Base-by-base conservation (phyloP, 2,329 filamentous ascomycete genomes). In the Tolypocladium endophyticum region DNA sequence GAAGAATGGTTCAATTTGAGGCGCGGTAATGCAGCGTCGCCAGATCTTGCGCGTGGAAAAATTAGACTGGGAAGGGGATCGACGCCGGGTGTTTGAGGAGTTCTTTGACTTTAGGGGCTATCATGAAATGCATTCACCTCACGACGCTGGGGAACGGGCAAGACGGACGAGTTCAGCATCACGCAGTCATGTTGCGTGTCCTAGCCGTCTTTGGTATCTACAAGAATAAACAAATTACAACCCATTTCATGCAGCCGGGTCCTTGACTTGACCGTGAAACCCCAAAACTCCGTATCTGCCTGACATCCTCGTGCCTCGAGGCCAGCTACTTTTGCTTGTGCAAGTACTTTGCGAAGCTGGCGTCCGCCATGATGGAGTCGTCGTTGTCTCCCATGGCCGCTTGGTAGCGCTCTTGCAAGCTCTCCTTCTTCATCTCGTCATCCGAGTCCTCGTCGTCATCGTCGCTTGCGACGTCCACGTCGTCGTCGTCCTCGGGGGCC, bases 1-100 rank as follows among this genome's bases (percentile, higher is more conserved):
- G 18, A 60, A 96, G 93, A 71, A 97, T 97, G 92, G 92, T 97
- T 57, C 94, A 99, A 77, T 97, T 99, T 70, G 92, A 99, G 80
- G 94, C 94, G 57, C 85, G 93, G 76, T 97, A 63, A 57, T 33
- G 55, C 12, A 12, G 47, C 23, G 33, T 43, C 4, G 20, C 20
- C 35, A 36, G 23, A 3, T 20, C 30, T 16, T 30, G 50, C 11
- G 36, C 45, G 20, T 20, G 39, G 20, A 16, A 23, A 25, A 54
- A 30, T 39, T 57, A 47, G n/a, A 50, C 33, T 20, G 20, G 20
- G 30, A 2, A 4, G 20, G 20, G 11, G 50, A 23, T 36, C 20
- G 50, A 7, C 30, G 30, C 50, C 50, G 11, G 50, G 50, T 52
- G 33, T 52, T 52, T 53, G n/a, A 36, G 43, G 56, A 39, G 41